A percentile compares a stretch with the other conserved stretches of the same genome.
Conservation (phyloP, 2,329 filamentous ascomycete species). For the Metarhizium humberi region DNA sequence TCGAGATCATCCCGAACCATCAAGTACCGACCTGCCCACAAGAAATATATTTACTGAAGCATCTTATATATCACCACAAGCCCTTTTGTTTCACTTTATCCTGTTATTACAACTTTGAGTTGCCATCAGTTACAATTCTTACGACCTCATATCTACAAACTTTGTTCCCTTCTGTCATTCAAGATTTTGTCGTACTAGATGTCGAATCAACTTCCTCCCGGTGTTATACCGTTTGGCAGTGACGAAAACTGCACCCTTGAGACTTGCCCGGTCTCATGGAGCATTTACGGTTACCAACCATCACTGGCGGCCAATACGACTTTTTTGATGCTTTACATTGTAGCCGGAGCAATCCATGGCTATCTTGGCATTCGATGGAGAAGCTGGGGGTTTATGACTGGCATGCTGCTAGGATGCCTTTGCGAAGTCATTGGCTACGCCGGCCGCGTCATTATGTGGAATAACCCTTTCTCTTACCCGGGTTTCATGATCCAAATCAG, state of each 20-base stretch:
- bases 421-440: conserved; percentile 52
- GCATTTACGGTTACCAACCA: conserved; percentile 33
- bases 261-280: conserved; percentile 34
- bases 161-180: background rate
- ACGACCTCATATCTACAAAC: too few relatives aligned
- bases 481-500: conserved; percentile 57
- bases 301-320: conserved; percentile 34
- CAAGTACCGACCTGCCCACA: too few relatives aligned
- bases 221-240: conserved; percentile 30
- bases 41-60: too few relatives aligned
- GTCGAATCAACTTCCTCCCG: conserved; percentile 13
- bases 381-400: conserved; percentile 32
- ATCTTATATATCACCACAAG: too few relatives aligned
- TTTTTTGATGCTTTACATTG: conserved; percentile 30
- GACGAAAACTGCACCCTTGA: conserved; percentile 37
- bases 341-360: conserved; percentile 31
- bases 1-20: too few relatives aligned
- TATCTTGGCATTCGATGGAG: conserved; percentile 29
- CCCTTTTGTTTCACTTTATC: too few relatives aligned
- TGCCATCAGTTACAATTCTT: too few relatives aligned
- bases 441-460: conserved; percentile 44
- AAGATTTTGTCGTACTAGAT: background rate
- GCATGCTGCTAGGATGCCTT: conserved; percentile 44
- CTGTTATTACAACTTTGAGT: too few relatives aligned
- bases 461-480: conserved; percentile 45